Evolutionary conservation across 2,329 filamentous ascomycete species (phyloP).

Genomic region (Magnaporthiopsis rhizophila): DNA sequence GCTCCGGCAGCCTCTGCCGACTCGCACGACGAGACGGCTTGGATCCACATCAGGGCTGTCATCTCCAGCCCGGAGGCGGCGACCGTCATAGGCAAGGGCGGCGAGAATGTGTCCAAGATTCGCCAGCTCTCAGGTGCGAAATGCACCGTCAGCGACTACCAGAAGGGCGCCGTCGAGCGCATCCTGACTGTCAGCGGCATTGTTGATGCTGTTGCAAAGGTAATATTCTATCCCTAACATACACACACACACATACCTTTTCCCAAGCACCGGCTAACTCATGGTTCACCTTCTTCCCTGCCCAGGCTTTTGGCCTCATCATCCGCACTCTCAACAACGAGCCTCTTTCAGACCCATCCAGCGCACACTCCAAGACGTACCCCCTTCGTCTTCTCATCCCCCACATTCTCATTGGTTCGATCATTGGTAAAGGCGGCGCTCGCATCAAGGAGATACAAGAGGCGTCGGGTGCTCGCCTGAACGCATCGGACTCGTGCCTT

Average conservation of each 20-base stretch:
- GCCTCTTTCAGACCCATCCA: conserved; percentile 78
- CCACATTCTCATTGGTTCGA: conserved; percentile 94
- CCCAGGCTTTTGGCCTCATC: conserved; percentile 88
- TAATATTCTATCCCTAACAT: conserved; percentile 30
- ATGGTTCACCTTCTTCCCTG: not conserved
- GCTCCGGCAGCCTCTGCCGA: conserved; percentile 38
- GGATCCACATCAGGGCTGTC: conserved; percentile 95
- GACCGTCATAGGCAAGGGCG: conserved; percentile 96
- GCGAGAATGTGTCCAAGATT: conserved; percentile 97
- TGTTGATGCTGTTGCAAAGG: conserved; percentile 95
- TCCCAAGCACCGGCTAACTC: not conserved
- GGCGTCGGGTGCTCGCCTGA: conserved; percentile 89
- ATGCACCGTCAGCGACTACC: conserved; percentile 98
- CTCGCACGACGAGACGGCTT: conserved; percentile 81
- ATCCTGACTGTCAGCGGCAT: conserved; percentile 95
- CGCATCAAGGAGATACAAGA: conserved; percentile 98
- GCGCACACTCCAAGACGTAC: conserved; percentile 92
- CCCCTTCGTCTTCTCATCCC: conserved; percentile 91
- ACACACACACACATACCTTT: not conserved
- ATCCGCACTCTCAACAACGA: conserved; percentile 98
- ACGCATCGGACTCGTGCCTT: conserved; percentile 90
- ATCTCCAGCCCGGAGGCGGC: conserved; percentile 97
- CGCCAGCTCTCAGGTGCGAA: conserved; percentile 91
- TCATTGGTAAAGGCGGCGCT: conserved; percentile 94
- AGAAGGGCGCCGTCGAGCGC: conserved; percentile 92